phyloP scores from a whole-genome alignment of 2,329 filamentous ascomycete species.

The Apiospora arundinis region DNA sequence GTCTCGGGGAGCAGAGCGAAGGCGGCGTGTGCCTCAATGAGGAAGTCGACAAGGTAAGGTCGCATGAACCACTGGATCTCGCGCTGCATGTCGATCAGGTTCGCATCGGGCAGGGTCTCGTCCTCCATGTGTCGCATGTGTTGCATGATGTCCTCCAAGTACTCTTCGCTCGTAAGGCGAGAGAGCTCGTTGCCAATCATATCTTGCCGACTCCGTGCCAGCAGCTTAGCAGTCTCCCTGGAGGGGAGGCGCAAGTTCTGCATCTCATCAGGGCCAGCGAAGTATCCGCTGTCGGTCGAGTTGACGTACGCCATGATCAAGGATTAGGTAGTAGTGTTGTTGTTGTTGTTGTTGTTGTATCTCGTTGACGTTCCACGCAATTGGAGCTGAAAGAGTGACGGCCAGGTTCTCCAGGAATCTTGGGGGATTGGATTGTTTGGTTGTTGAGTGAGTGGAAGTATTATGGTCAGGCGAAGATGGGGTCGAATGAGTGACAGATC shows the following conservation, averaged over 20 bases:
- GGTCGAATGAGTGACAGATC: conserved; percentile 51
- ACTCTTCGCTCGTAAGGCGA: conserved; percentile 83
- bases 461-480: conserved; percentile 27
- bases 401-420: conserved; percentile 61
- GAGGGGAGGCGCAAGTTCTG: conserved; percentile 65
- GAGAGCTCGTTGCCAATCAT: conserved; percentile 90
- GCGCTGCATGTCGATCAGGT: conserved; percentile 97
- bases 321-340: conserved; percentile 33
- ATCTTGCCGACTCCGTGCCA: conserved; percentile 84
- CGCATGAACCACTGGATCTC: conserved; percentile 99
- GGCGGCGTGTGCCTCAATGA: conserved; percentile 94
- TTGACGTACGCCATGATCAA: conserved; percentile 54
- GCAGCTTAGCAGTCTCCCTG: conserved; percentile 77
- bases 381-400: conserved; percentile 50
- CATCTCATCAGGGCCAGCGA: conserved; percentile 62
- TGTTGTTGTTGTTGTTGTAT: conserved; percentile 18
- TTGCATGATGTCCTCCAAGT: conserved; percentile 90
- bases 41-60: conserved; percentile 96
- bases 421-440: conserved; percentile 37
- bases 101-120: conserved; percentile 92
- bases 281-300: conserved; percentile 56
- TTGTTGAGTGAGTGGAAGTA: conserved; percentile 30
- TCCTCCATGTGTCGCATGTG: conserved; percentile 97
- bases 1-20: conserved; percentile 95
- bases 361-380: conserved; percentile 25